phyloP scores from a whole-genome alignment of 2,329 filamentous ascomycete genomes.

The Alternaria atra region DNA sequence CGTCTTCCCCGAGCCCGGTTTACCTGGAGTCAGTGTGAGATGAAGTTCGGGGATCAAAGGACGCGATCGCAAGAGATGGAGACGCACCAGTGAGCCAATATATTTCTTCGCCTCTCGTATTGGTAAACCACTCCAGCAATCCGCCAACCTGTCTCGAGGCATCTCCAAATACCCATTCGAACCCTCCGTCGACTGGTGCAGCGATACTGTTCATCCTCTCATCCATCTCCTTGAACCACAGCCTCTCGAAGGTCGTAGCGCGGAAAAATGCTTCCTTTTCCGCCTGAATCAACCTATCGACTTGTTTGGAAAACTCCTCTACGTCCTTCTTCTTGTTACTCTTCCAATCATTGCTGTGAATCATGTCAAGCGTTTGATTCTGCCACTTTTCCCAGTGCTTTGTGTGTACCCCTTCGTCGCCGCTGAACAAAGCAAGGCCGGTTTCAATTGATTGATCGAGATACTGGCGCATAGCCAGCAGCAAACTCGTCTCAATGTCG shows the following conservation, averaged over 20 bases:
- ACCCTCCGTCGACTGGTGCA: slow-evolving; percentile 29
- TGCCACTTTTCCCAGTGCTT: slow-evolving; percentile 41
- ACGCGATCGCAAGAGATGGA: neutral
- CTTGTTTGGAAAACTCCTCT: slow-evolving; percentile 38
- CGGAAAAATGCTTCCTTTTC: slow-evolving; percentile 37
- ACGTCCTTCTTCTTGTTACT: slow-evolving; percentile 41
- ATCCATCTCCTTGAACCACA: slow-evolving; percentile 36
- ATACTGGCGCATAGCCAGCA: slow-evolving; percentile 41
- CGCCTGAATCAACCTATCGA: slow-evolving; percentile 29
- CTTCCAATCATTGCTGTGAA: slow-evolving; percentile 40
- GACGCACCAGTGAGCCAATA: slow-evolving; percentile 43
- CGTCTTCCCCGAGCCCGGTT: slow-evolving; percentile 60
- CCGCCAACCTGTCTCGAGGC: slow-evolving; percentile 22
- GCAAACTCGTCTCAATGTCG: slow-evolving; percentile 37
- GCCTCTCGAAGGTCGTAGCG: slow-evolving; percentile 30
- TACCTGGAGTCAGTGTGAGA: slow-evolving; percentile 20
- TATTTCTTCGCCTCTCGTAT: slow-evolving; percentile 35
- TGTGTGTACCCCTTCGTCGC: slow-evolving; percentile 22
- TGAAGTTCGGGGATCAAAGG: neutral
- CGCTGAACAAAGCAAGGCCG: slow-evolving; percentile 33
- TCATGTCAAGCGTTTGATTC: slow-evolving; percentile 34
- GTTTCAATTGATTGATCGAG: slow-evolving; percentile 42
- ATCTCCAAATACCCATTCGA: slow-evolving; percentile 36
- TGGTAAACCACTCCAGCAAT: slow-evolving; percentile 41
- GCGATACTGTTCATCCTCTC: slow-evolving; percentile 36